Percentiles rank a stretch among this genome's conserved stretches.
phyloP scores from a whole-genome alignment of 2,329 filamentous ascomycete species.

The Fusarium sp. region DNA sequence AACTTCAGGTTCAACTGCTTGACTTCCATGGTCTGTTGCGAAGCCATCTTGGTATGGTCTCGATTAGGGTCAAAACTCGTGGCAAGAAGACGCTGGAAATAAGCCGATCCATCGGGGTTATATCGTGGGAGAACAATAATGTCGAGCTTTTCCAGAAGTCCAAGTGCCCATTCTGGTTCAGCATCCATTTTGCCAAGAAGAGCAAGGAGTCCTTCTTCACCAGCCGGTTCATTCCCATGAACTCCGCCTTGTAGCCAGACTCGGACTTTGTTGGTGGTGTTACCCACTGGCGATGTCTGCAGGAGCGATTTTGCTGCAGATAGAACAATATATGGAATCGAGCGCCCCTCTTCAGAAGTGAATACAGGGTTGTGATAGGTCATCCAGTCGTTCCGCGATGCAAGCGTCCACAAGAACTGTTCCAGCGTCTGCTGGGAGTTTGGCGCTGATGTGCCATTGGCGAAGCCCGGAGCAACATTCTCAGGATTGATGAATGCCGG shows the following conservation, averaged over 20 bases:
- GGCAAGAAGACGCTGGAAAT: constrained; percentile 44
- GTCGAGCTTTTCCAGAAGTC: constrained; percentile 41
- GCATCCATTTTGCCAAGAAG: constrained; percentile 43
- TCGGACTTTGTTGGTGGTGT: constrained; percentile 37
- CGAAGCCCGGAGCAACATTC: not conserved
- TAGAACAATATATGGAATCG: constrained; percentile 26
- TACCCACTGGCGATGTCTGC: not conserved
- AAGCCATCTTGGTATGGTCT: constrained; percentile 45
- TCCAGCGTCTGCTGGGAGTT: constrained; percentile 5
- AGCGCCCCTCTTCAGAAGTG: constrained; percentile 20
- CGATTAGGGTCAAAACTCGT: constrained; percentile 46
- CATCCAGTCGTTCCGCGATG: constrained; percentile 23
- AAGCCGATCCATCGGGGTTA: constrained; percentile 45
- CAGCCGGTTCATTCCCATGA: constrained; percentile 46
- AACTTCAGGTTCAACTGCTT: constrained; percentile 42
- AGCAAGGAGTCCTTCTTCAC: constrained; percentile 42
- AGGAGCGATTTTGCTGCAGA: not conserved
- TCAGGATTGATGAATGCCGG: constrained; percentile 16
- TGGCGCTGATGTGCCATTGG: constrained; percentile 21
- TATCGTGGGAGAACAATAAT: constrained; percentile 44
- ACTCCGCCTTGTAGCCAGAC: constrained; percentile 46
- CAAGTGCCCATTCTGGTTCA: constrained; percentile 41
- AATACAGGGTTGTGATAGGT: constrained; percentile 20
- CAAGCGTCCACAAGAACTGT: constrained; percentile 4
- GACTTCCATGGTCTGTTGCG: constrained; percentile 44